Base-by-base conservation (phyloP, 2,329 filamentous ascomycete genomes). In the Aspergillus amoenus region DNA sequence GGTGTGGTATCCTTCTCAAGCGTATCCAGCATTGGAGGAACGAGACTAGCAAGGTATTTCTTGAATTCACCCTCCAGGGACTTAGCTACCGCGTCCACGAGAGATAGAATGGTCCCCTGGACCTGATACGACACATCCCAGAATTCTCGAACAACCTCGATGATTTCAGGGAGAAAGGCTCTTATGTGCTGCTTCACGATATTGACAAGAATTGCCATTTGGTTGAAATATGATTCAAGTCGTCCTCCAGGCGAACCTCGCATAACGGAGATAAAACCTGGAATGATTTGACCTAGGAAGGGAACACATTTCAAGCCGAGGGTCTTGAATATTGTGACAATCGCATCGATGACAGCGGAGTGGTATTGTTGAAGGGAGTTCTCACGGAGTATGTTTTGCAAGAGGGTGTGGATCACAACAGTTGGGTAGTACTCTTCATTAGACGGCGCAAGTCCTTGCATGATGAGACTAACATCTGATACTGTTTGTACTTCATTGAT, bases 391-490 rank as follows among this genome's bases (percentile, higher is more conserved):
- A 99, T 93, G 56, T 78, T 80, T 56, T 92, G 88, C 68, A 99
- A 86, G 11, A 99, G 82, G 2, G 94, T 95, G 68, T 96, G 96
- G 71, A 99, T 97, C 46, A 97, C 94, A 17, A 99, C 92, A 0
- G 94, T 99, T 0, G 94, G 94, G 70, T 96, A 99, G 74, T 99
- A 99, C 68, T 99, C 94, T 70, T 99, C 96, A 69, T 91, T 96
- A 0, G 93, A 97, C 0, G 94, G 95, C 0, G 93, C 97, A 41
- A 97, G 81, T 13, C 95, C 94, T 42, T 91, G 92, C 93, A 99
- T 99, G 82, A 99, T 97, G 30, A 99, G 82, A 3, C 93, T 94
- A 45, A 99, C 95, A 73, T 99, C 94, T 0, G 93, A 96, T 66
- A 96, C 81, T 8, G 80, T 79, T 64, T 88, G 82, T n/a, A 84